Evolutionary conservation across 805 yeast species (phyloP).

Genomic region (Debaryomyces hansenii): DNA sequence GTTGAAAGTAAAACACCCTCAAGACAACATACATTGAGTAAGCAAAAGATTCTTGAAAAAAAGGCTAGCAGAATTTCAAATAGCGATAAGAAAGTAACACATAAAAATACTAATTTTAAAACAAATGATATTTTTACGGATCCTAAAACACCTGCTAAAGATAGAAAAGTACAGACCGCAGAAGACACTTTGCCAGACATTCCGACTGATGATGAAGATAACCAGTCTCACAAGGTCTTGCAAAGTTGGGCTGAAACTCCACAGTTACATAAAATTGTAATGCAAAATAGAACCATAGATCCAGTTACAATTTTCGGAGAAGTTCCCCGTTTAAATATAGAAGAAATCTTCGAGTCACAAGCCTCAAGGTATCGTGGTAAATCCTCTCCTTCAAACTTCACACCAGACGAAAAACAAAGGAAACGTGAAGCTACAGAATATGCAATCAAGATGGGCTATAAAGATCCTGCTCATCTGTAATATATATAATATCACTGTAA

Average conservation of each 20-base stretch:
- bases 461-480: constrained; percentile 2
- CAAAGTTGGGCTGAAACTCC: constrained; percentile 43
- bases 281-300: constrained; percentile 43
- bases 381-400: constrained; percentile 48
- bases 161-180: constrained; percentile 6
- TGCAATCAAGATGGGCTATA: constrained; percentile 47
- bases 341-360: constrained; percentile 60
- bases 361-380: constrained; percentile 54
- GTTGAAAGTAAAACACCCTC: constrained; percentile 2
- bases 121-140: neutral
- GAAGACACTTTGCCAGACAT: constrained; percentile 37
- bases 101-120: constrained; percentile 1
- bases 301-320: constrained; percentile 76
- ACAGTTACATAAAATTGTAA: constrained; percentile 26
- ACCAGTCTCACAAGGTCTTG: constrained; percentile 18
- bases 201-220: constrained; percentile 40
- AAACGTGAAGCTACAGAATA: constrained; percentile 48
- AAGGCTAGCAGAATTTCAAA: constrained; percentile 11
- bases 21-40: neutral
- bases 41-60: constrained; percentile 6
- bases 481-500: neutral
- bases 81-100: constrained; percentile 3
- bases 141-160: constrained; percentile 13
- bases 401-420: constrained; percentile 41
- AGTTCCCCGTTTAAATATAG: constrained; percentile 65